Evolutionary conservation across 371 early-diverging fungal species (phyloP).

Genomic region (Polyrhizophydium stewartii): DNA sequence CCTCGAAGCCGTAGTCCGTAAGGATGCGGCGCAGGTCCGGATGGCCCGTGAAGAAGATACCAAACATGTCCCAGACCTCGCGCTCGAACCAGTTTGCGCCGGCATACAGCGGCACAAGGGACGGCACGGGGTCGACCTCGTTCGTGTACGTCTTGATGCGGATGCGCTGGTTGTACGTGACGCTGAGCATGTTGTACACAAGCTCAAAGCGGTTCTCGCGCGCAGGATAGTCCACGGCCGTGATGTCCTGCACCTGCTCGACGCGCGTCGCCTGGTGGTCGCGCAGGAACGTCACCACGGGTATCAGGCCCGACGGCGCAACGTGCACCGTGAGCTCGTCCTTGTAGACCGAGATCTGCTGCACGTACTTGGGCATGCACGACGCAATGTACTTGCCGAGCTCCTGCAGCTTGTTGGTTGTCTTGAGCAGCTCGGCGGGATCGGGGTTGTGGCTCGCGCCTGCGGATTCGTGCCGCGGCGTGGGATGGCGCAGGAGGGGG

Average conservation of each 20-base stretch:
- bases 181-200: slow-evolving; percentile 87
- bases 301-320: slow-evolving; percentile 75
- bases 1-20: slow-evolving; percentile 98
- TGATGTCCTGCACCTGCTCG: slow-evolving; percentile 84
- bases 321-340: slow-evolving; percentile 93
- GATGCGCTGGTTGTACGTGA: slow-evolving; percentile 89
- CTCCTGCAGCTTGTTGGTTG: slow-evolving; percentile 20
- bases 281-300: slow-evolving; percentile 82
- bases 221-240: slow-evolving; percentile 89
- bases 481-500: too few relatives aligned
- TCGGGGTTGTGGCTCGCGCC: not conserved
- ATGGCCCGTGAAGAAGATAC: too few relatives aligned
- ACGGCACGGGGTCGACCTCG: slow-evolving; percentile 89
- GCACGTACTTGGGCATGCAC: slow-evolving; percentile 90
- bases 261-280: slow-evolving; percentile 92
- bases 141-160: slow-evolving; percentile 95
- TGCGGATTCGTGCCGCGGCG: not conserved
- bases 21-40: slow-evolving; percentile 54
- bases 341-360: slow-evolving; percentile 94
- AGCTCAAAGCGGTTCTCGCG: slow-evolving; percentile 93
- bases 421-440: slow-evolving; percentile 1
- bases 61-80: slow-evolving; percentile 79
- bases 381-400: slow-evolving; percentile 86
- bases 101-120: slow-evolving; percentile 55
- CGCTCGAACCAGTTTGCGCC: slow-evolving; percentile 97